Conservation (phyloP, 2,329 filamentous ascomycete genomes). For the Macroventuria anomochaeta region DNA sequence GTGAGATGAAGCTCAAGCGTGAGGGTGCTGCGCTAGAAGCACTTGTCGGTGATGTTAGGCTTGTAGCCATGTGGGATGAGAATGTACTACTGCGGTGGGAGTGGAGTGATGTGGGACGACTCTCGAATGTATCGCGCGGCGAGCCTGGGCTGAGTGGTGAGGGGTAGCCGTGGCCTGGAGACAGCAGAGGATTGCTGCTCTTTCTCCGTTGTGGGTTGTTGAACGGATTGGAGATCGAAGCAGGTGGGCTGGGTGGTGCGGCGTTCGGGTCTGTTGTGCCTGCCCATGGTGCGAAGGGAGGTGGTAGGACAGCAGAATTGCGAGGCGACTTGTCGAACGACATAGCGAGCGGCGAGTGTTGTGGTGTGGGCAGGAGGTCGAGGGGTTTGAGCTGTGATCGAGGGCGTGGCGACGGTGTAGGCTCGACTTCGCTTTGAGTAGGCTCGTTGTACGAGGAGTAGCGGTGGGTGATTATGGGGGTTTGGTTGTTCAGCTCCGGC, state of each 20-base stretch:
- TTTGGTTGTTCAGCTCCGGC: conserved; percentile 21
- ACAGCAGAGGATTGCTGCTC: conserved; percentile 13
- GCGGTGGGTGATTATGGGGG: conserved; percentile 19
- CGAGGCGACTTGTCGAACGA: conserved; percentile 13
- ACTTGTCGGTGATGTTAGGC: conserved; percentile 17
- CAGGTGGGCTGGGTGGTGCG: conserved; percentile 28
- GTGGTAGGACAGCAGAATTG: conserved; percentile 24
- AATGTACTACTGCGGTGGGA: conserved; percentile 26
- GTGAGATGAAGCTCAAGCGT: conserved; percentile 12
- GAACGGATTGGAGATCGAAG: conserved; percentile 14
- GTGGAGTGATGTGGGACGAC: conserved; percentile 25
- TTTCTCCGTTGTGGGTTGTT: conserved; percentile 17
- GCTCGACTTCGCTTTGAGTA: background rate
- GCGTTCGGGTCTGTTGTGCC: conserved; percentile 5
- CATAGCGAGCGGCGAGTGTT: conserved; percentile 30
- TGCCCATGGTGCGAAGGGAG: conserved; percentile 35
- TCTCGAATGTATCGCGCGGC: conserved; percentile 6
- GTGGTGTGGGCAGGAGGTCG: conserved; percentile 30
- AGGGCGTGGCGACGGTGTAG: conserved; percentile 10
- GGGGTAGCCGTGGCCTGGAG: background rate
- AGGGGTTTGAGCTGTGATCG: conserved; percentile 17
- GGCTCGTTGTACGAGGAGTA: conserved; percentile 7
- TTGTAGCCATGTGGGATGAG: conserved; percentile 16
- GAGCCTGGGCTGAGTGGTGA: conserved; percentile 12
- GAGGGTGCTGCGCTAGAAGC: conserved; percentile 18